Conservation (phyloP, 169 alveolate genomes). For the Plasmodium inui region DNA sequence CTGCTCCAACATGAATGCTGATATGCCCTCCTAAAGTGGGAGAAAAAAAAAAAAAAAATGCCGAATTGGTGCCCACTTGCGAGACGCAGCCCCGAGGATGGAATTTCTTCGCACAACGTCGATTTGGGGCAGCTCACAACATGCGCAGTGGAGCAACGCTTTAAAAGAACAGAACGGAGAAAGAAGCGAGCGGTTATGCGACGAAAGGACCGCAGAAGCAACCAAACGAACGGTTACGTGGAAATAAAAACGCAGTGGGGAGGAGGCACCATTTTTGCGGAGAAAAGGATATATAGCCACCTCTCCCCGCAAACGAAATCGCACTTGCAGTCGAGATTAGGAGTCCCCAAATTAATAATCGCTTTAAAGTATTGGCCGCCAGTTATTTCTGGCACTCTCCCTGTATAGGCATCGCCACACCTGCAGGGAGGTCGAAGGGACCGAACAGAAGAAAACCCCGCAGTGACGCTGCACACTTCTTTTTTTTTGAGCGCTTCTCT, state of each 20-base stretch:
- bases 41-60: slow-evolving; percentile 17
- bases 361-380: background rate
- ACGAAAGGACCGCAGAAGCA: background rate
- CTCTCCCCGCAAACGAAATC: background rate
- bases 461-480: background rate
- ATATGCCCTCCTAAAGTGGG: background rate
- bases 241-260: background rate
- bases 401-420: background rate
- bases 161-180: background rate
- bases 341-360: background rate
- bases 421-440: background rate
- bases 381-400: background rate
- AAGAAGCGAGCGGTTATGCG: background rate
- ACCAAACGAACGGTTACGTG: background rate
- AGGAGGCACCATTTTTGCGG: background rate
- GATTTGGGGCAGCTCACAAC: background rate
- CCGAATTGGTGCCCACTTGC: background rate
- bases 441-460: background rate
- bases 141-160: background rate
- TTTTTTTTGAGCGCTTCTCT: background rate
- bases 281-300: background rate
- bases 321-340: background rate
- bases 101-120: background rate
- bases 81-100: background rate
- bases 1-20: background rate